Evolutionary conservation across 257 asterid species (phyloP).

Genomic region (Verbena officinalis): DNA sequence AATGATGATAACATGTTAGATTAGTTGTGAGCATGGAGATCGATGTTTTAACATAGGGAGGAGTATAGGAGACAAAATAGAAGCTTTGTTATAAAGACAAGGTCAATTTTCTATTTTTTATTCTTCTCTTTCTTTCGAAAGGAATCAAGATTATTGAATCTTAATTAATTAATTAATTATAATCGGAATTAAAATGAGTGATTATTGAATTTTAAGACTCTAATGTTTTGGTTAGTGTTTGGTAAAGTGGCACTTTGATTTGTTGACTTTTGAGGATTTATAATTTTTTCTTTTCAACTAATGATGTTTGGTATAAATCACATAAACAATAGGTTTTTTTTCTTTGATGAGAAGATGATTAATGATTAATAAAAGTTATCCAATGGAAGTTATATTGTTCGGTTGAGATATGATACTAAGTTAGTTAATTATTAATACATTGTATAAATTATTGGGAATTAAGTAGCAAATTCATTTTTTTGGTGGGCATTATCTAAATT

Average conservation of each 20-base stretch:
- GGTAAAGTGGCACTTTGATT: constrained; percentile 1
- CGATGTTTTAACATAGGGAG: constrained; percentile 7
- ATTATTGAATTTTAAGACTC: not conserved
- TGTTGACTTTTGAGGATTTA: constrained; percentile 11
- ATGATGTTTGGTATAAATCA: constrained; percentile 29
- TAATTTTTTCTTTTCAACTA: not conserved
- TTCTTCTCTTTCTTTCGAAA: not conserved
- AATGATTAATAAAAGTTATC: not conserved
- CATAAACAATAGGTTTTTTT: constrained; percentile 8
- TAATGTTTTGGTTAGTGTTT: not conserved
- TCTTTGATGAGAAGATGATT: not conserved
- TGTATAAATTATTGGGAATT: too few relatives aligned
- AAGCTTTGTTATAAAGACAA: constrained; percentile 37
- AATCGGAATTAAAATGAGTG: constrained; percentile 5
- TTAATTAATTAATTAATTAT: not conserved
- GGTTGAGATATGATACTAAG: not conserved
- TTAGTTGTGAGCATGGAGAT: constrained; percentile 6
- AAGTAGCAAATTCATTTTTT: too few relatives aligned
- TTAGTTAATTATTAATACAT: too few relatives aligned
- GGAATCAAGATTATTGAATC: not conserved
- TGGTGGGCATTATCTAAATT: not conserved
- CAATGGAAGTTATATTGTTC: not conserved
- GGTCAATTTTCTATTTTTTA: not conserved
- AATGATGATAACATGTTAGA: constrained; percentile 44
- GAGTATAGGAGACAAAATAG: not conserved